These are phyloP conservation scores for Dryas alaskensis DNA, from an alignment of 306 rosid species.

Conservation along the genomic window DNA sequence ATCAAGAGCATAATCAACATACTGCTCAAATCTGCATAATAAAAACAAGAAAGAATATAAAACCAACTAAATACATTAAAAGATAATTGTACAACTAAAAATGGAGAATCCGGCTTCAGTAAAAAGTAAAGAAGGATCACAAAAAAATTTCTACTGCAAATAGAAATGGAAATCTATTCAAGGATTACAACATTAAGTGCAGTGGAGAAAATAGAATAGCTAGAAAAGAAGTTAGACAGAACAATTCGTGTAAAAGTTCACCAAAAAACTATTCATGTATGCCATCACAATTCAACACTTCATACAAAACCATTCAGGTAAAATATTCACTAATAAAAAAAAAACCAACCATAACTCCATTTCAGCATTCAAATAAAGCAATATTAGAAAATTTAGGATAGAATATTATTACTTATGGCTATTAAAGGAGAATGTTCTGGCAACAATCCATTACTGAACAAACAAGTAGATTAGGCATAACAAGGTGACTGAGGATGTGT, in stretches of 20 bases:
- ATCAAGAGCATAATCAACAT: slow-evolving; percentile 93
- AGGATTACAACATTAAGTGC: background rate
- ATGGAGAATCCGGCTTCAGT: background rate
- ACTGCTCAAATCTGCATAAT: slow-evolving; percentile 82
- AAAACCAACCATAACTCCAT: background rate
- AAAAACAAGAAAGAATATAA: slow-evolving; percentile 18
- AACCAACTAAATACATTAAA: slow-evolving; percentile 26
- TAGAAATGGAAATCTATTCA: background rate
- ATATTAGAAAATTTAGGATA: background rate
- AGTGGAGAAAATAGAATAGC: background rate
- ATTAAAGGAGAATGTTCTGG: background rate
- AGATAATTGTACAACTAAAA: slow-evolving; percentile 1
- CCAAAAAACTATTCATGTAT: background rate
- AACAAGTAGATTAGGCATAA: background rate
- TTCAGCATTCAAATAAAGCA: background rate
- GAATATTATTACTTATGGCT: background rate
- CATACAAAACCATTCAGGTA: background rate
- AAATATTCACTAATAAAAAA: background rate
- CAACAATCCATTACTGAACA: background rate
- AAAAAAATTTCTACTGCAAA: background rate
- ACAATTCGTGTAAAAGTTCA: background rate
- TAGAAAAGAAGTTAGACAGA: background rate
- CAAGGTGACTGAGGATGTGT: background rate
- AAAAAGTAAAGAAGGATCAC: slow-evolving; percentile 8
- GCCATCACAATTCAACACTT: background rate